Evolutionary conservation across 805 yeast genomes (phyloP), one percentile per base, ranked within the genome.

Genomic region (Clavispora asparagi): DNA sequence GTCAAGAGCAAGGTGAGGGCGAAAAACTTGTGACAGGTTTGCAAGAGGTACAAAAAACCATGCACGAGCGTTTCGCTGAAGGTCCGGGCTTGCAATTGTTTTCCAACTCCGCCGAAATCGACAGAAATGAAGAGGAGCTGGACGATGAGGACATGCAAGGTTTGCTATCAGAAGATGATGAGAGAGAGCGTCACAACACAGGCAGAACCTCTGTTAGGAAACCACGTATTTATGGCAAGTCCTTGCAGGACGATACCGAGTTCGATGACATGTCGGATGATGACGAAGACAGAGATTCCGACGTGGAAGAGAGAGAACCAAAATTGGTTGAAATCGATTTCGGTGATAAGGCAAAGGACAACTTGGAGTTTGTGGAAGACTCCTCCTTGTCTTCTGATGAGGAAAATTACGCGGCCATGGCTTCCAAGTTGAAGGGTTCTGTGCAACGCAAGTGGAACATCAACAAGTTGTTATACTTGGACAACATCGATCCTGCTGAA

Each of bases 11-110:
- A 57, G 97, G 96, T 25, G 78, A 87, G 53, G 97, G 97, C 50
- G 97, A 91, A 64, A 79, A 81, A 58, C 68, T 90, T 50, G 95
- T 92, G 26, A 87, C 95, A 6, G 81, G 81, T 47, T 72, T 94
- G 53, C 97, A 92, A 63, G 74, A 78, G 33, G 88, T 83, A 4
- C 74, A 79, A 33, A 77, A 77, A 41, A 70, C 85, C 17, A 68
- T 85, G 54, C 76, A 72, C 23, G 87, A 79, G 57, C 75, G 79
- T 41, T 74, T 76, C 43, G 74, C 73, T 44, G 79, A 74, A 37
- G 84, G 83, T 32, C 82, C 85, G 4, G 96, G 92, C 19, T 70
- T 87, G 48, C 85, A 83, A 58, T 69, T 92, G 45, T 92, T 92
- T 60, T 77, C 87, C 44, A 75, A 76, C 41, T 76, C 87, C 17